Percentiles rank a stretch among this genome's conserved stretches.
phyloP scores from a whole-genome alignment of 1,284 basidiomycete species.

The Earliella scabrosa region DNA sequence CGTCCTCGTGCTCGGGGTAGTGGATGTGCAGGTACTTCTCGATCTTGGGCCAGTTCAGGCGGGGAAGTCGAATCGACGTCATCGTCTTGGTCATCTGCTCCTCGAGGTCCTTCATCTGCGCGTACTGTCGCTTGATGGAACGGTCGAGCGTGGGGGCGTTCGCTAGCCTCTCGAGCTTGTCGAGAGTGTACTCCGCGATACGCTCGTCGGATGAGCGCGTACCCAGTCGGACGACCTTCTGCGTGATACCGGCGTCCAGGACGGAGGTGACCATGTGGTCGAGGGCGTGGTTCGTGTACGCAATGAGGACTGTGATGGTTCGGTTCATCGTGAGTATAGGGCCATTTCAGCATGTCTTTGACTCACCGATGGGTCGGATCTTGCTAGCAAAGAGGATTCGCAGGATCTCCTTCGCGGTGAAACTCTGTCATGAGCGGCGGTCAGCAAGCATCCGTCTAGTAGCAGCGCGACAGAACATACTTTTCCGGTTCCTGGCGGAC shows the following conservation, averaged over 20 bases:
- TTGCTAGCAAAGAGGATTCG: constrained; percentile 53
- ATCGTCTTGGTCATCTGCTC: constrained; percentile 50
- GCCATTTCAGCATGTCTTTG: too few relatives aligned
- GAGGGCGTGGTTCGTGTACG: constrained; percentile 78
- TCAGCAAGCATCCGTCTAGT: background rate
- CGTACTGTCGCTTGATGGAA: constrained; percentile 38
- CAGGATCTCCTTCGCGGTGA: constrained; percentile 68
- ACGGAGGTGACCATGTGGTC: constrained; percentile 71
- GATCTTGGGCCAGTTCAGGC: constrained; percentile 43
- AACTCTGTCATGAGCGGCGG: constrained; percentile 48
- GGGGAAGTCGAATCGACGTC: constrained; percentile 38
- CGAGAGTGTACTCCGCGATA: constrained; percentile 59
- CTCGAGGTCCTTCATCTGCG: constrained; percentile 50
- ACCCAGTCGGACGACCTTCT: constrained; percentile 66
- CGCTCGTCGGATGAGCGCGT: constrained; percentile 61
- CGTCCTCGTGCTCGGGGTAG: constrained; percentile 49
- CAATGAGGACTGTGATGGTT: constrained; percentile 62
- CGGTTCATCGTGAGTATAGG: too few relatives aligned
- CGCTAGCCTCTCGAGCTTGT: constrained; percentile 52
- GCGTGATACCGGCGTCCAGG: constrained; percentile 63
- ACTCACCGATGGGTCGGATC: constrained; percentile 41
- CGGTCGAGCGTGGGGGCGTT: constrained; percentile 46
- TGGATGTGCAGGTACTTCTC: constrained; percentile 42
- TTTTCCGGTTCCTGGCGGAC: constrained; percentile 81
- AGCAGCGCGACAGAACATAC: constrained; percentile 35